Percentiles rank a stretch among this genome's conserved stretches.
Conservation (phyloP, 2,329 filamentous ascomycete species). For the Dothiorella sarmentorum region DNA sequence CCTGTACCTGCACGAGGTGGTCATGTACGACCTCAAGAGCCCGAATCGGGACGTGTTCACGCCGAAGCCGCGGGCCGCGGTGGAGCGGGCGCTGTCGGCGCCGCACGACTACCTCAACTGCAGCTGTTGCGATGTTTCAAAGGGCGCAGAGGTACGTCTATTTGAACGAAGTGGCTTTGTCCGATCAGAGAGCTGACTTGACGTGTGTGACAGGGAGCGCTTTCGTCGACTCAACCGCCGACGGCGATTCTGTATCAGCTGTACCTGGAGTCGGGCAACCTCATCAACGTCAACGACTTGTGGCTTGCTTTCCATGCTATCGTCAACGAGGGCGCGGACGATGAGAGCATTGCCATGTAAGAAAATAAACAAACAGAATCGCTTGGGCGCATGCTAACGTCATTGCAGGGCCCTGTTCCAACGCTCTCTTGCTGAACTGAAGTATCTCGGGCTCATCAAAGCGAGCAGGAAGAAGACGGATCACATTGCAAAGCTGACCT, state of each 20-base stretch:
- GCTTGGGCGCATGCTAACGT: conserved; percentile 27
- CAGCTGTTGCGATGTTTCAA: conserved; percentile 55
- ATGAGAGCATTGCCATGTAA: conserved; percentile 41
- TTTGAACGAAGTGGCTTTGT: background rate
- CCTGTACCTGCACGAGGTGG: conserved; percentile 65
- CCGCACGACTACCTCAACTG: conserved; percentile 78
- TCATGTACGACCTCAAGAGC: conserved; percentile 69
- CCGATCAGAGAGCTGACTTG: background rate
- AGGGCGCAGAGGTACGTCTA: conserved; percentile 20
- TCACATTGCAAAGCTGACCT: conserved; percentile 78
- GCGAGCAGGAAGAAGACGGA: conserved; percentile 87
- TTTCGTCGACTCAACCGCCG: conserved; percentile 62
- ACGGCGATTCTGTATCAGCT: conserved; percentile 74
- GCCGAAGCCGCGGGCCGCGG: conserved; percentile 64
- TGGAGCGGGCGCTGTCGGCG: conserved; percentile 67
- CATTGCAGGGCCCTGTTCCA: conserved; percentile 70
- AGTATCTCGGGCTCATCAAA: conserved; percentile 82
- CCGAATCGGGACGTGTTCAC: conserved; percentile 73
- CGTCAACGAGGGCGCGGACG: conserved; percentile 49
- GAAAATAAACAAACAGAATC: background rate
- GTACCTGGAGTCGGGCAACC: conserved; percentile 70
- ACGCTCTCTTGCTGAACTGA: conserved; percentile 77
- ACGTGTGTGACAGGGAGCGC: conserved; percentile 29
- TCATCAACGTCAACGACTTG: conserved; percentile 76
- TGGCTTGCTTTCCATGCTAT: conserved; percentile 73